Evolutionary conservation across 73 alveolate species (phyloP).

Genomic region (Paramecium tetraurelia): DNA sequence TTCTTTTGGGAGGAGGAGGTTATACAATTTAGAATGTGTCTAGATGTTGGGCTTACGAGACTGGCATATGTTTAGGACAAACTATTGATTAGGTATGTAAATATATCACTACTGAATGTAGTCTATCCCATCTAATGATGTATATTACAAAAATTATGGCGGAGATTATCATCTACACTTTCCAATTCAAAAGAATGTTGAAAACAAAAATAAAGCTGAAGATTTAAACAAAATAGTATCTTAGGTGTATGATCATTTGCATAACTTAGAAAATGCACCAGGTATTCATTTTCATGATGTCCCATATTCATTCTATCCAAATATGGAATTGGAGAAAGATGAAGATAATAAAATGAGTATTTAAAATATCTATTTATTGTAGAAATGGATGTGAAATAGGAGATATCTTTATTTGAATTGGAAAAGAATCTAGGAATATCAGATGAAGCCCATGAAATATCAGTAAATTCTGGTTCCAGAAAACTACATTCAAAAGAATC

Average conservation of each 20-base stretch:
- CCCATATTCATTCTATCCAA: constrained; percentile 52
- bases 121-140: constrained; percentile 38
- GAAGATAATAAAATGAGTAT: neutral
- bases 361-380: neutral
- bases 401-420: neutral
- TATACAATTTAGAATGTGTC: constrained; percentile 95
- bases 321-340: neutral
- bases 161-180: constrained; percentile 25
- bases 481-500: constrained; percentile 5
- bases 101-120: neutral
- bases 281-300: constrained; percentile 61
- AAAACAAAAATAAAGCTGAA: constrained; percentile 53
- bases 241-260: constrained; percentile 5
- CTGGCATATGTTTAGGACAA: constrained; percentile 86
- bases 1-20: constrained; percentile 98
- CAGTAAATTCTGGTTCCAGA: neutral
- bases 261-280: constrained; percentile 47
- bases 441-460: neutral
- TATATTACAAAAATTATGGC: neutral
- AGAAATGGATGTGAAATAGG: neutral
- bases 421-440: neutral
- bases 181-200: constrained; percentile 19
- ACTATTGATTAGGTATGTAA: neutral
- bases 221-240: constrained; percentile 47
- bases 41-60: constrained; percentile 97